Evolutionary conservation across 2,329 filamentous ascomycete genomes (phyloP).

Genomic region (Trichoderma brevicompactum): DNA sequence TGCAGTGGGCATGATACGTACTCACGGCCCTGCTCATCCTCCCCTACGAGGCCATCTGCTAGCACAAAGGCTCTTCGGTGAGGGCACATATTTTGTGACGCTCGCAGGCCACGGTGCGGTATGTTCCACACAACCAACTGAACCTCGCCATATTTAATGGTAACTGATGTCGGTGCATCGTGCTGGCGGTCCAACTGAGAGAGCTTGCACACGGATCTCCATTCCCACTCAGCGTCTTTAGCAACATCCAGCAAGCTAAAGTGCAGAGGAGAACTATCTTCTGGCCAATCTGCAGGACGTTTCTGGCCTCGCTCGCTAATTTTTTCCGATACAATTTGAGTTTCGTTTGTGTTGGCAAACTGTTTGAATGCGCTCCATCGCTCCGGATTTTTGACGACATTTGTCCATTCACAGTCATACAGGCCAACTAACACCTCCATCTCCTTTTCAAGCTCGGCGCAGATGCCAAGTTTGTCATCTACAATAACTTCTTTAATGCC

Average conservation of each 20-base stretch:
- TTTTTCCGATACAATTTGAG: constrained; percentile 68
- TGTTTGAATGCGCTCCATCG: constrained; percentile 74
- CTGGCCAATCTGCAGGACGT: constrained; percentile 78
- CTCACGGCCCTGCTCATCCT: constrained; percentile 47
- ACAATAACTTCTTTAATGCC: constrained; percentile 84
- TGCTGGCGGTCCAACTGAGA: constrained; percentile 63
- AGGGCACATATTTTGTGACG: constrained; percentile 92
- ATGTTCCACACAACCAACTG: constrained; percentile 88
- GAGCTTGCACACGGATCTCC: constrained; percentile 79
- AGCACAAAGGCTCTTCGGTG: constrained; percentile 91
- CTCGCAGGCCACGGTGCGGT: constrained; percentile 74
- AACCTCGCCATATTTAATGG: constrained; percentile 84
- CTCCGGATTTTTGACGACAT: constrained; percentile 72
- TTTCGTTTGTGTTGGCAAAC: constrained; percentile 82
- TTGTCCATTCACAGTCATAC: constrained; percentile 92
- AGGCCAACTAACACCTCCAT: constrained; percentile 83
- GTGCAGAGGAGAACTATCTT: constrained; percentile 68
- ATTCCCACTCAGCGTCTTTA: constrained; percentile 66
- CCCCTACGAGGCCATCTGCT: constrained; percentile 81
- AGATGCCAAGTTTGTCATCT: constrained; percentile 84
- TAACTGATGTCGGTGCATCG: constrained; percentile 53
- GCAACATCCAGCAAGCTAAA: constrained; percentile 65
- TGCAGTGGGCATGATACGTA: constrained; percentile 80
- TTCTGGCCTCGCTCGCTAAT: constrained; percentile 73
- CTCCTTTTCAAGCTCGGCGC: constrained; percentile 79